These are phyloP conservation scores for Colletotrichum sp. DNA, from an alignment of 2,329 filamentous ascomycete species.

Conservation along the genomic window DNA sequence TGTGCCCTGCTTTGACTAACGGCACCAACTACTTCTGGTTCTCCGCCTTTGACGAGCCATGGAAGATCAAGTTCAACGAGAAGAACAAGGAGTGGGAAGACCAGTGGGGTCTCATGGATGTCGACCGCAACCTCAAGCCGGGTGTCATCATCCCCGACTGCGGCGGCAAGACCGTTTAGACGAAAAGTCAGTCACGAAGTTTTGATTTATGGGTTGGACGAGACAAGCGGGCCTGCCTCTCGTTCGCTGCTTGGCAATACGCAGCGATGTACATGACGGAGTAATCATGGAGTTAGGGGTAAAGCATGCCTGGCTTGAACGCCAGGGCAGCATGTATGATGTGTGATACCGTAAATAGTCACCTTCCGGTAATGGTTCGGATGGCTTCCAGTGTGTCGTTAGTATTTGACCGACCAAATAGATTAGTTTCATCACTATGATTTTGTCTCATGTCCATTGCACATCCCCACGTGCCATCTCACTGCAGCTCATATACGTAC, in stretches of 20 bases:
- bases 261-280: conserved; percentile 18
- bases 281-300: conserved; percentile 6
- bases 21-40: conserved; percentile 98
- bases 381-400: neutral
- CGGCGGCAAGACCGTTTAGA: conserved; percentile 69
- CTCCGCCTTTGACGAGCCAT: conserved; percentile 94
- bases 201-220: neutral
- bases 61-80: conserved; percentile 81
- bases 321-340: conserved; percentile 15
- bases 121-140: conserved; percentile 80
- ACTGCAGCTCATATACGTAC: conserved; percentile 48
- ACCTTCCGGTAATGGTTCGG: neutral
- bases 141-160: conserved; percentile 90
- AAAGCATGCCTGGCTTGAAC: neutral
- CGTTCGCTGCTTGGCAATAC: neutral
- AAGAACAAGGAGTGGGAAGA: conserved; percentile 83
- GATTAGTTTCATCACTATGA: neutral
- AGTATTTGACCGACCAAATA: neutral
- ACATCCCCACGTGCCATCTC: neutral
- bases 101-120: conserved; percentile 92
- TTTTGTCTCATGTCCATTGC: neutral
- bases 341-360: conserved; percentile 14
- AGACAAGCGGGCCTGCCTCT: neutral
- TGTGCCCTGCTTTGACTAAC: conserved; percentile 80
- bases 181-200: neutral